Conservation (phyloP, 1,139 yeast genomes). For the Yamadazyma atmosphaerica region DNA sequence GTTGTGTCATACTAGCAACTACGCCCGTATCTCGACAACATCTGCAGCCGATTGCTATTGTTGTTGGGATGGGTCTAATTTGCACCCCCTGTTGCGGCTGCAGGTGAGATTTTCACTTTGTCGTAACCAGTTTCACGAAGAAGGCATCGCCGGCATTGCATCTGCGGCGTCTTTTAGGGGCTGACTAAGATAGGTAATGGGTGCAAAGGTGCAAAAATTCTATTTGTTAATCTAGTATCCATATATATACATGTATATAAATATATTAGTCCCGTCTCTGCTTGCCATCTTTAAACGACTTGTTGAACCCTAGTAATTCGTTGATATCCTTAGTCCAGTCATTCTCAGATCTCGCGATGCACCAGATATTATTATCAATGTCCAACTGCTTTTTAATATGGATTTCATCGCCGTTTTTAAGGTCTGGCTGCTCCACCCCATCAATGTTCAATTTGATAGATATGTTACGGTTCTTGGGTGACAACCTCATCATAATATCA, state of each 20-base stretch:
- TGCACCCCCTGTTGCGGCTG: neutral
- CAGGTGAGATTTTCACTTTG: neutral
- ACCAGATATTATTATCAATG: conserved; percentile 70
- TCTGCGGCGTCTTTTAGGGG: neutral
- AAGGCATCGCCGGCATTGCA: neutral
- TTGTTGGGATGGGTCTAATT: too few species aligned
- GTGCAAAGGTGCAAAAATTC: too few species aligned
- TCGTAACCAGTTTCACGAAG: neutral
- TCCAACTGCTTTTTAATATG: conserved; percentile 41
- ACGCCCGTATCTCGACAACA: too few species aligned
- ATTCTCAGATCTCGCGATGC: conserved; percentile 76
- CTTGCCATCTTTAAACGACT: conserved; percentile 56
- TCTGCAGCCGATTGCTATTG: too few species aligned
- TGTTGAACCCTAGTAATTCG: conserved; percentile 84
- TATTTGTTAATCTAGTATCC: neutral
- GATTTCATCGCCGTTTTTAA: conserved; percentile 77
- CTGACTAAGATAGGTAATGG: neutral
- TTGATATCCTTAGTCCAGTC: conserved; percentile 94
- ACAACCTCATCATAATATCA: conserved; percentile 65
- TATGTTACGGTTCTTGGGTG: conserved; percentile 45
- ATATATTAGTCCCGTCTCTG: neutral
- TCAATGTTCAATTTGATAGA: conserved; percentile 67
- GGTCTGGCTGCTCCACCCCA: conserved; percentile 71
- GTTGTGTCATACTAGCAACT: neutral
- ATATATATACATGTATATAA: too few species aligned